phyloP scores from a whole-genome alignment of 2,329 filamentous ascomycete genomes.

The Scedosporium apiospermum region DNA sequence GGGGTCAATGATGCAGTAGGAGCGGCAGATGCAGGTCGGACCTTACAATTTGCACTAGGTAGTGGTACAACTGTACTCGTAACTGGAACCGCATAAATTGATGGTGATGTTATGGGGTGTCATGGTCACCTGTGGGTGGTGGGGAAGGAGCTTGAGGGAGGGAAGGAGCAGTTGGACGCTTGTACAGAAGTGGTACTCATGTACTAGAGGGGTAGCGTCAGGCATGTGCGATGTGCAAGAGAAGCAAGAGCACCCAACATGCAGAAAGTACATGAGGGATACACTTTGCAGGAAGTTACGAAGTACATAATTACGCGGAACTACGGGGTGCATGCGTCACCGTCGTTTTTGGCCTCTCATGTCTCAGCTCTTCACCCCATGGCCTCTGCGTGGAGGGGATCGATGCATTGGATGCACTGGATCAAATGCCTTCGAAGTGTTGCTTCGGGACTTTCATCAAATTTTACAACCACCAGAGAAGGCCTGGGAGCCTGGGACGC shows the following conservation, averaged over 20 bases:
- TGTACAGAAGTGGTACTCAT: too few species aligned
- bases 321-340: neutral
- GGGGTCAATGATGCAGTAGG: neutral
- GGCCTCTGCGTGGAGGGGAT: neutral
- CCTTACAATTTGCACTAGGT: neutral
- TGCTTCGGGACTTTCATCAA: too few species aligned
- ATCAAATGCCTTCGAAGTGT: neutral
- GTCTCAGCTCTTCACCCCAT: neutral
- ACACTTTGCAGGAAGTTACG: neutral
- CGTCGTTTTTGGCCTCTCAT: neutral
- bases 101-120: too few species aligned
- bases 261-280: too few species aligned
- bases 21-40: neutral
- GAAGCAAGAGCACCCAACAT: too few species aligned
- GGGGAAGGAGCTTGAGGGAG: too few species aligned
- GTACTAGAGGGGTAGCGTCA: too few species aligned
- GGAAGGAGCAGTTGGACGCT: too few species aligned
- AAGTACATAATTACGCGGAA: neutral
- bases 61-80: neutral
- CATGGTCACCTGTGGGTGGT: too few species aligned
- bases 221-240: too few species aligned
- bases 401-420: neutral
- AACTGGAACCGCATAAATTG: too few species aligned
- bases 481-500: neutral
- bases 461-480: too few species aligned